Conservation (phyloP, 495 filamentous ascomycete species). For the Penicillium salamii region DNA sequence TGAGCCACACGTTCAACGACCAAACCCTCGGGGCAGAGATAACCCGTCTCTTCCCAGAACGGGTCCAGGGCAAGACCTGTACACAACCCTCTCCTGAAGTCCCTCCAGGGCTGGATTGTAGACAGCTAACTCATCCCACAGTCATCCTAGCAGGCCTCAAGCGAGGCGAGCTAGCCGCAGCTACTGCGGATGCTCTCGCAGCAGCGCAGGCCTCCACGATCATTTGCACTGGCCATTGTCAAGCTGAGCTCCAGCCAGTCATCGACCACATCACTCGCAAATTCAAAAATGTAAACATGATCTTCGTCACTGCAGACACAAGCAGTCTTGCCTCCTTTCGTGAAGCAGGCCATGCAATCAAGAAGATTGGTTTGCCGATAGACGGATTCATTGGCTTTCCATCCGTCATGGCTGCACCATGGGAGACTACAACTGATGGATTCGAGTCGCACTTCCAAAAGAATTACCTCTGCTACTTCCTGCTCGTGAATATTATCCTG, state of each 20-base stretch:
- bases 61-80: constrained; percentile 41
- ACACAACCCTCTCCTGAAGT: constrained; percentile 3
- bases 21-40: constrained; percentile 33
- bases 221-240: constrained; percentile 42
- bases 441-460: constrained; percentile 25
- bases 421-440: constrained; percentile 17
- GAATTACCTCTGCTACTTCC: constrained; percentile 24
- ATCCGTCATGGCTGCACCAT: constrained; percentile 16
- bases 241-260: constrained; percentile 34
- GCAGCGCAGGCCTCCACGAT: constrained; percentile 37
- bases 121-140: not conserved
- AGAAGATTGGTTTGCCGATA: constrained; percentile 14
- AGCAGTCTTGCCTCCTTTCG: constrained; percentile 13
- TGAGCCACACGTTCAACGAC: constrained; percentile 13
- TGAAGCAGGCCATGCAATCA: constrained; percentile 14
- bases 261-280: constrained; percentile 36
- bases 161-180: constrained; percentile 15
- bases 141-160: constrained; percentile 17
- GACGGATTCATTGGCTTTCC: constrained; percentile 23
- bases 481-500: constrained; percentile 18
- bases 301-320: constrained; percentile 19
- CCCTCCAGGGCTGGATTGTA: constrained; percentile 1
- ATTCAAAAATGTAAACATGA: constrained; percentile 15
- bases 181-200: constrained; percentile 20
- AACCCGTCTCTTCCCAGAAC: constrained; percentile 32